Evolutionary conservation across 257 asterid genomes (phyloP).

Genomic region (Primulina tabacum): DNA sequence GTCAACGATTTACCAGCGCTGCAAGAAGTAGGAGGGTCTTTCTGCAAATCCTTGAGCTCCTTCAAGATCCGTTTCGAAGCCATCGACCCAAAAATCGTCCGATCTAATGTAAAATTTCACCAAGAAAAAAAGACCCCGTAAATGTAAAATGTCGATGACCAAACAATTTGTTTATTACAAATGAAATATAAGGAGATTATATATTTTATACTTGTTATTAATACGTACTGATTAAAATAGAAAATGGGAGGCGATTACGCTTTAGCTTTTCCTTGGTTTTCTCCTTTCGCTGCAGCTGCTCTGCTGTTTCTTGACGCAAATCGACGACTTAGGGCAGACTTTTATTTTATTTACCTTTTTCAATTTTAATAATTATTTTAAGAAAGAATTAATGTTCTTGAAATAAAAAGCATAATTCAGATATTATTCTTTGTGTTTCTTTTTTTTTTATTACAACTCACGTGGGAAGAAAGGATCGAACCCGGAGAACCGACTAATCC

Average conservation of each 20-base stretch:
- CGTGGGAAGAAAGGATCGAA: no score
- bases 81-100: conserved; percentile 25
- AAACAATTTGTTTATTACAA: not conserved
- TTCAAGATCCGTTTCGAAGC: conserved; percentile 64
- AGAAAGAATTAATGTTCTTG: no score
- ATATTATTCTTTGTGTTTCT: no score
- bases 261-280: not conserved
- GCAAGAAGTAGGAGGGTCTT: conserved; percentile 57
- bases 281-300: not conserved
- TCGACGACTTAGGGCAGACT: not conserved
- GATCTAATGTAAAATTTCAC: not conserved
- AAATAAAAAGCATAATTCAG: no score
- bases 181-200: not conserved
- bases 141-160: not conserved
- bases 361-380: no score
- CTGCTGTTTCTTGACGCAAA: not conserved
- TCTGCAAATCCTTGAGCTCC: conserved; percentile 59
- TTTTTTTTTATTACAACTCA: no score
- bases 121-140: not conserved
- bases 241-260: not conserved
- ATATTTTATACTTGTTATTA: no score
- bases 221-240: not conserved
- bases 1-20: conserved; percentile 36
- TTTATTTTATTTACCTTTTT: no score
- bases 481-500: no score